These are phyloP conservation scores for Bryum argenteum DNA, from an alignment of 225 moss, liverwort and hornwort genomes.

Conservation along the genomic window DNA sequence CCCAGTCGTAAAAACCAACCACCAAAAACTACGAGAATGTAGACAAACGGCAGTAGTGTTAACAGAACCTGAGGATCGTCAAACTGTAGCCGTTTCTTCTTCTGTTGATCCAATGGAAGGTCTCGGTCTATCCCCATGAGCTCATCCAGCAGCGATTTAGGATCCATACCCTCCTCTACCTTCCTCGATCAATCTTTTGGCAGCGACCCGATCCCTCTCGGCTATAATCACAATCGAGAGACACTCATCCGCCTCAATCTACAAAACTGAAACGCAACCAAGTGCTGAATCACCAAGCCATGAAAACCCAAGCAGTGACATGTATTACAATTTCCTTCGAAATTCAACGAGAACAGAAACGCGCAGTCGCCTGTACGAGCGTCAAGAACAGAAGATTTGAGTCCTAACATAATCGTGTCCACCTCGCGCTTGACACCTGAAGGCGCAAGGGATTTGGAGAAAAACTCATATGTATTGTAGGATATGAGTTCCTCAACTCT, in stretches of 20 bases:
- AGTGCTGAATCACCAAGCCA: conserved; percentile 15
- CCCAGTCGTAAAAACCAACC: background rate
- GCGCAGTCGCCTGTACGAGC: conserved; percentile 7
- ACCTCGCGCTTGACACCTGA: too few relatives aligned
- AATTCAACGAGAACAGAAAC: background rate
- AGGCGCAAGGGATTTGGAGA: too few relatives aligned
- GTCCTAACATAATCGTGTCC: background rate
- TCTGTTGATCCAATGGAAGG: conserved; percentile 87
- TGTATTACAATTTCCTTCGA: conserved; percentile 2
- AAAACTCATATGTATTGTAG: too few relatives aligned
- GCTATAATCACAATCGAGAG: conserved; percentile 13
- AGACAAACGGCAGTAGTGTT: conserved; percentile 1
- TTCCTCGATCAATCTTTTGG: background rate
- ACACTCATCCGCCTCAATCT: conserved; percentile 6
- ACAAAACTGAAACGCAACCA: background rate
- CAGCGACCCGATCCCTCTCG: conserved; percentile 13
- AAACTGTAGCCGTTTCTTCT: conserved; percentile 76
- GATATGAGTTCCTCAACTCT: too few relatives aligned
- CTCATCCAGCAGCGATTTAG: conserved; percentile 86
- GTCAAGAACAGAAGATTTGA: background rate
- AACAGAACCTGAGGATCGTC: conserved; percentile 80
- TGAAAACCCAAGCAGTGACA: conserved; percentile 14
- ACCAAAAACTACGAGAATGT: background rate
- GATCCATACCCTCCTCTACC: conserved; percentile 56
- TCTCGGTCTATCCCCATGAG: conserved; percentile 98